Conservation (phyloP, 768 basidiomycete genomes). For the Boletus sp. region DNA sequence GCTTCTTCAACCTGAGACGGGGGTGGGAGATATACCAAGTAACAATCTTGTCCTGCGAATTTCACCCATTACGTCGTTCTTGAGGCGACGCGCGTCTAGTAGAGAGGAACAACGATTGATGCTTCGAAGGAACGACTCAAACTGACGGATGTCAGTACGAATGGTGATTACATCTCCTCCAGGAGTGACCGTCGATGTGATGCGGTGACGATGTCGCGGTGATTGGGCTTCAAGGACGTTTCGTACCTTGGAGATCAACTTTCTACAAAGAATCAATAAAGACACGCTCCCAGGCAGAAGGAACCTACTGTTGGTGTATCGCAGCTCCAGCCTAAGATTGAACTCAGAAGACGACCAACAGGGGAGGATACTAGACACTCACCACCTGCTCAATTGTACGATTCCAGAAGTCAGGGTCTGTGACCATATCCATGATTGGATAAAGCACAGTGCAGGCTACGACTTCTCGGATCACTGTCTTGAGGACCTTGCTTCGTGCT, state of each 20-base stretch:
- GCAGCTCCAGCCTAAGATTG: slow-evolving; percentile 55
- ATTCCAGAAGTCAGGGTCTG: slow-evolving; percentile 99
- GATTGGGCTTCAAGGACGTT: slow-evolving; percentile 80
- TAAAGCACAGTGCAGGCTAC: slow-evolving; percentile 77
- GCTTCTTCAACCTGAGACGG: background rate
- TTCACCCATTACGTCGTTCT: slow-evolving; percentile 92
- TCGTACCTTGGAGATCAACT: slow-evolving; percentile 83
- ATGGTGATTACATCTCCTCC: slow-evolving; percentile 73
- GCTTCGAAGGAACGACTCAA: slow-evolving; percentile 87
- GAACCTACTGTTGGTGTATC: slow-evolving; percentile 60
- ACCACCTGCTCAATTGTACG: slow-evolving; percentile 87
- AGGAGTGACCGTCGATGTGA: slow-evolving; percentile 41
- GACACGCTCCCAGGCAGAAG: slow-evolving; percentile 4
- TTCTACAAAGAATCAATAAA: slow-evolving; percentile 40
- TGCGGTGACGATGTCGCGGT: slow-evolving; percentile 47
- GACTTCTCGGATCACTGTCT: slow-evolving; percentile 76
- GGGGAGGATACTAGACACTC: slow-evolving; percentile 33
- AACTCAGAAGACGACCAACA: slow-evolving; percentile 8
- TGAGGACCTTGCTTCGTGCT: slow-evolving; percentile 62
- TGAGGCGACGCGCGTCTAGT: slow-evolving; percentile 82
- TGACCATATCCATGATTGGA: slow-evolving; percentile 87
- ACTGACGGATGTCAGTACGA: slow-evolving; percentile 75
- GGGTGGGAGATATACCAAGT: slow-evolving; percentile 48
- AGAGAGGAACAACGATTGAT: slow-evolving; percentile 80
- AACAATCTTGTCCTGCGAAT: slow-evolving; percentile 74